These are phyloP conservation scores for Starmerella floris DNA, from an alignment of 805 yeast species.

Conservation along the genomic window DNA sequence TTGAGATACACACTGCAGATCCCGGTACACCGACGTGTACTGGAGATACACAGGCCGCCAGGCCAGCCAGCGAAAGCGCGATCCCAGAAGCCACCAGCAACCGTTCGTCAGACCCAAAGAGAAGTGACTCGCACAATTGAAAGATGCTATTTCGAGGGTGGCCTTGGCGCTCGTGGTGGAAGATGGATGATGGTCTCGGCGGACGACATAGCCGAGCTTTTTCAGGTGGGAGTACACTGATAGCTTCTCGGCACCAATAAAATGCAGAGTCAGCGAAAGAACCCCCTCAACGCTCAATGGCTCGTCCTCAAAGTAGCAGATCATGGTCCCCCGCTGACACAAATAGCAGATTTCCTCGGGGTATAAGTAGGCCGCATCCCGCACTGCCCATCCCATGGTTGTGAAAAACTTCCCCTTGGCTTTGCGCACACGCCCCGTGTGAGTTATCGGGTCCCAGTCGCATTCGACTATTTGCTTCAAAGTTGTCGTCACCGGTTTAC, in stretches of 20 bases:
- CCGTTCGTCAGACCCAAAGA: background rate
- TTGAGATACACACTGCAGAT: conserved; percentile 10
- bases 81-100: conserved; percentile 7
- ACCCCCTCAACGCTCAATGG: conserved; percentile 51
- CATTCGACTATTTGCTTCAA: conserved; percentile 42
- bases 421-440: conserved; percentile 31
- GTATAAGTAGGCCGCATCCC: conserved; percentile 39
- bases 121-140: background rate
- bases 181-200: conserved; percentile 12
- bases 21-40: conserved; percentile 15
- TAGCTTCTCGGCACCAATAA: conserved; percentile 12
- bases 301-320: conserved; percentile 30
- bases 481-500: conserved; percentile 26
- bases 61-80: conserved; percentile 9
- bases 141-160: background rate
- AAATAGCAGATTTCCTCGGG: conserved; percentile 64
- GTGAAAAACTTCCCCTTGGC: conserved; percentile 63
- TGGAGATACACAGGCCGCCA: conserved; percentile 18
- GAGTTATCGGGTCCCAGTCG: conserved; percentile 31
- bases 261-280: conserved; percentile 37
- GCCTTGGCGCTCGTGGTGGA: background rate
- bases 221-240: conserved; percentile 62
- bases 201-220: conserved; percentile 63
- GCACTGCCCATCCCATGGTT: conserved; percentile 52
- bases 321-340: conserved; percentile 63